phyloP scores from a whole-genome alignment of 1,139 yeast genomes.

The Lodderomyces theae region DNA sequence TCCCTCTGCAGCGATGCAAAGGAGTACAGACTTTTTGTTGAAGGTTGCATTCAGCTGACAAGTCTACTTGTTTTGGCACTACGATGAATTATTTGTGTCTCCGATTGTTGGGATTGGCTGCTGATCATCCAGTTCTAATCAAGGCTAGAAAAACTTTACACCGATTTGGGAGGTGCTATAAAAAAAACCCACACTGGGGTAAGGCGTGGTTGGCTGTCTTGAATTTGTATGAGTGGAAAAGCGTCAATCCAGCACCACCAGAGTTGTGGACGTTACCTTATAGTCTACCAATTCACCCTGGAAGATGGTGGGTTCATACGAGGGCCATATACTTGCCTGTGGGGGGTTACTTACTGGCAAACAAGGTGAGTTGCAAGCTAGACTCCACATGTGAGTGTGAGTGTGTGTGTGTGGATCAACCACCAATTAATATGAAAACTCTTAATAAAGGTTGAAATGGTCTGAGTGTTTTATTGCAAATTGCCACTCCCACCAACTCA shows the following conservation, averaged over 20 bases:
- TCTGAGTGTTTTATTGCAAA: too few relatives aligned
- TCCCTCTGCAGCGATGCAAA: conserved; percentile 63
- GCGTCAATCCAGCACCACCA: conserved; percentile 97
- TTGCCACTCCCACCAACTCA: too few relatives aligned
- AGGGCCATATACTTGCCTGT: conserved; percentile 87
- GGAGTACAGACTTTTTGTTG: conserved; percentile 87
- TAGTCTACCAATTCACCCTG: conserved; percentile 81
- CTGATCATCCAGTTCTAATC: conserved; percentile 74
- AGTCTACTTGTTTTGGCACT: conserved; percentile 94
- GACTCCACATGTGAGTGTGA: conserved; percentile 63
- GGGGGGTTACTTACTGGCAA: conserved; percentile 75
- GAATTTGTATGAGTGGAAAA: conserved; percentile 88
- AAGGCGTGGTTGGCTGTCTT: conserved; percentile 84
- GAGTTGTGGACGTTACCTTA: conserved; percentile 92
- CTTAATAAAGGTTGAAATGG: too few relatives aligned
- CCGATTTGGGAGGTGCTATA: conserved; percentile 84
- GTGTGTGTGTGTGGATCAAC: too few relatives aligned
- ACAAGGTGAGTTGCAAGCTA: conserved; percentile 52
- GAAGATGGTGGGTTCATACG: conserved; percentile 99
- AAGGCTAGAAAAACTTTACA: conserved; percentile 73
- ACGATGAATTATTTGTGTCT: conserved; percentile 77
- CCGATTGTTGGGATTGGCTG: conserved; percentile 70
- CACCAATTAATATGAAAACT: too few relatives aligned
- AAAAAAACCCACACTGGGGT: conserved; percentile 96
- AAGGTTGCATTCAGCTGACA: conserved; percentile 92